Percentiles rank a stretch among this genome's conserved stretches.
phyloP scores from a whole-genome alignment of 768 basidiomycete genomes.

The Tremella fuciformis region DNA sequence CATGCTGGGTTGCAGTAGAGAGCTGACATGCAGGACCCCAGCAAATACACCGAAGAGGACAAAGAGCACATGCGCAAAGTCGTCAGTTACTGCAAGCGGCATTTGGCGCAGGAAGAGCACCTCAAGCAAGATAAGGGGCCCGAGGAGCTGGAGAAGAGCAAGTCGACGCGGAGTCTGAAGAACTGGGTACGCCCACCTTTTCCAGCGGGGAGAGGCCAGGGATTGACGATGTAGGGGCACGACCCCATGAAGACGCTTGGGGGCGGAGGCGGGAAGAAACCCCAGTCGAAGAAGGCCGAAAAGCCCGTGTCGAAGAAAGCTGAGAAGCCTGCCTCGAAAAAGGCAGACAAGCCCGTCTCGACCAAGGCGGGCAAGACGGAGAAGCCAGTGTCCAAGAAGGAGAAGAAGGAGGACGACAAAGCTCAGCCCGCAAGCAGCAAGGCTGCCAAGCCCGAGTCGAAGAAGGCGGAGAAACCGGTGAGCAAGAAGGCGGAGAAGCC shows the following conservation, averaged over 20 bases:
- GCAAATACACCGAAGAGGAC: constrained; percentile 53
- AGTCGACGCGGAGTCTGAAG: constrained; percentile 48
- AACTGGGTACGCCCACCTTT: constrained; percentile 44
- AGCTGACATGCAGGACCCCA: constrained; percentile 24
- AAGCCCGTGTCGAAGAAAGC: constrained; percentile 20
- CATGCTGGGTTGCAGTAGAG: background rate
- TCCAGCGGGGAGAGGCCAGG: constrained; percentile 3
- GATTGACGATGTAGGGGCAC: constrained; percentile 37
- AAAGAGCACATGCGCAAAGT: constrained; percentile 53
- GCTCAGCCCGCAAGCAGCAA: background rate
- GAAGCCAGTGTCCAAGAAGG: constrained; percentile 5
- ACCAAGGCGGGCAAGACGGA: constrained; percentile 13
- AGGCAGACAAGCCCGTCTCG: constrained; percentile 19
- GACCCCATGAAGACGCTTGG: constrained; percentile 42
- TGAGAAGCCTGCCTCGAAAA: constrained; percentile 23
- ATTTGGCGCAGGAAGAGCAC: constrained; percentile 54
- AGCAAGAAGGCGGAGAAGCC: constrained; percentile 9
- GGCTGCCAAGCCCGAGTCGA: constrained; percentile 2
- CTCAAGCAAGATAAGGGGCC: constrained; percentile 67
- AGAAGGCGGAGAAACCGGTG: constrained; percentile 10
- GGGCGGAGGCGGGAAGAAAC: constrained; percentile 23
- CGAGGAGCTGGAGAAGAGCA: constrained; percentile 57
- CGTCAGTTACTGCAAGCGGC: constrained; percentile 52
- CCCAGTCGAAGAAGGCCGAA: constrained; percentile 15
- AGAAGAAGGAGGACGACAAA: constrained; percentile 1